Evolutionary conservation across 345 rosid species (phyloP).

Genomic region (Brassica juncea): DNA sequence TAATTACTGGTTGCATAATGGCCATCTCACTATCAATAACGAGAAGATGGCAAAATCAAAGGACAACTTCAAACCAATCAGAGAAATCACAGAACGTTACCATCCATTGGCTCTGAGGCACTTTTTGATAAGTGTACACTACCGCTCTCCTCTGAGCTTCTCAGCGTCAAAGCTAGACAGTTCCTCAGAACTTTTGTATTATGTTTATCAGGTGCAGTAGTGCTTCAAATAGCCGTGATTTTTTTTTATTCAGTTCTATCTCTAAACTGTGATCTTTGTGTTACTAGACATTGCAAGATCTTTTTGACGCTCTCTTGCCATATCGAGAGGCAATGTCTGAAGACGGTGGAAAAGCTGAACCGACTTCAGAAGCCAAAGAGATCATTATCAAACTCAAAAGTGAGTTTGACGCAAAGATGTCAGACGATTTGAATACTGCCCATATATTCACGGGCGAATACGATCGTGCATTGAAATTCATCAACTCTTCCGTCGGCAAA

Average conservation of each 20-base stretch:
- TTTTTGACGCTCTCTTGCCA: no score
- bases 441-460: not conserved
- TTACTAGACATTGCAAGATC: no score
- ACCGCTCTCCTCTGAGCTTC: not conserved
- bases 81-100: conserved; percentile 36
- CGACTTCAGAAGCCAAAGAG: no score
- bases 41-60: conserved; percentile 86
- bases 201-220: no score
- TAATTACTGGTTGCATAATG: conserved; percentile 87
- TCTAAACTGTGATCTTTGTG: no score
- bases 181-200: not conserved
- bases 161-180: not conserved
- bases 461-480: not conserved
- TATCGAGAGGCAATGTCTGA: no score
- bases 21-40: conserved; percentile 75
- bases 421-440: not conserved
- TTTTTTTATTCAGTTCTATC: no score
- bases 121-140: not conserved
- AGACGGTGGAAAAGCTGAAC: no score
- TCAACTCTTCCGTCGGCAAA: not conserved
- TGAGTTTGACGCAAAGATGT: not conserved
- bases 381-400: no score
- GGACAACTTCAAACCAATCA: conserved; percentile 69
- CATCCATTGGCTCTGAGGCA: not conserved
- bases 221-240: no score